Base-by-base conservation (phyloP, 768 basidiomycete genomes). In the Pisolithus sp. region DNA sequence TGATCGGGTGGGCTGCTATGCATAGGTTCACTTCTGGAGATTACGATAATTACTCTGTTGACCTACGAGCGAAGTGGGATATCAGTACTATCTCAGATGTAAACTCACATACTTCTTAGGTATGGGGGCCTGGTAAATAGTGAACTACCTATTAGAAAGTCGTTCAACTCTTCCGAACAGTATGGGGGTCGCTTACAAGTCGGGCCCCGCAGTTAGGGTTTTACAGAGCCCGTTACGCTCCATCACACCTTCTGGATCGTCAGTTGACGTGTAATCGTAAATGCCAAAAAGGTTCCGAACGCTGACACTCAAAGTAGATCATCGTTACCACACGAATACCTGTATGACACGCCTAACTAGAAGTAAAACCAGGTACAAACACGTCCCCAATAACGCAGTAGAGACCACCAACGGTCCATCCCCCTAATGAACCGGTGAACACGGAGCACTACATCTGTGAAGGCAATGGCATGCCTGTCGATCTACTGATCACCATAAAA, bases 1-100 rank as follows among this genome's bases (percentile, higher is more conserved):
- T 98, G 95, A 89, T 97, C 57, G 95, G 80, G 2, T 95, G 87
- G 89, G 88, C 93, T 4, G 85, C 89, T 0, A 86, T 94, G 78
- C 71, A 85, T 59, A 81, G 93, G 12, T 88, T 96, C 55, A 73
- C 86, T 23, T 71, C 70, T 0, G 72, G 71, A 4, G 82, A 85
- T 52, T 68, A 76, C 41, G 86, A 86, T 59, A 71, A 77, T 7
- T 90, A 85, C 56, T 71, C 75, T 21, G 73, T 87, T 13, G 76
- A 77, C 20, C 69, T 85, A 7, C 71, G 76, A 30, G 71, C 88
- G 15, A 86, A 84, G 63, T 98, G 94, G 94, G 80, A 76, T 48
- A 79, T 95, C 17, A 86, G 90, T 58, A 48, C 53, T 5, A 56
- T 59, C 42, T n/a, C 48, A 2, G 43, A 46, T 3, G 40, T 44